A percentile compares a stretch with the other conserved stretches of the same genome.
phyloP scores from a whole-genome alignment of 495 filamentous ascomycete species.

The Penicillium fimorum region DNA sequence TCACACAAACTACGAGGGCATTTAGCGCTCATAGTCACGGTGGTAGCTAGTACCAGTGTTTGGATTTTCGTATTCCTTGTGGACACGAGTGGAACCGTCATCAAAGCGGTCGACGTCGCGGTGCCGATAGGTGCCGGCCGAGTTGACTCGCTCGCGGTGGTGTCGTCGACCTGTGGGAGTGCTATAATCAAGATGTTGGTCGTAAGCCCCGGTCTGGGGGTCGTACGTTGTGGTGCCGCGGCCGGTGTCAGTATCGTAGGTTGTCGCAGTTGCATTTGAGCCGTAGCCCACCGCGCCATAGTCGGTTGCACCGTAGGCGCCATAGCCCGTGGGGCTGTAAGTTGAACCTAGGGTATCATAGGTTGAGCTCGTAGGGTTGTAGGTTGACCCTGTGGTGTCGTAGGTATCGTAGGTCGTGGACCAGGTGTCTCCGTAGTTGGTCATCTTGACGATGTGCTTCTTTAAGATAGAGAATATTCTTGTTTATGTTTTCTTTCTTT shows the following conservation, averaged over 20 bases:
- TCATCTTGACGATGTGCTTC: conserved; percentile 23
- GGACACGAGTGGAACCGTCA: conserved; percentile 36
- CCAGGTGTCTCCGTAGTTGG: conserved; percentile 16
- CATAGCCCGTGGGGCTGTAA: conserved; percentile 25
- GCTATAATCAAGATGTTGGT: conserved; percentile 40
- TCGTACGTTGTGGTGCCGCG: conserved; percentile 42
- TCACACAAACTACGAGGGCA: background rate
- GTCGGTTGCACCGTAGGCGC: conserved; percentile 25
- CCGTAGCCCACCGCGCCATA: conserved; percentile 46
- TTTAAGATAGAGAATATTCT: background rate
- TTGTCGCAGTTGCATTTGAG: conserved; percentile 33
- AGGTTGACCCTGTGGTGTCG: conserved; percentile 17
- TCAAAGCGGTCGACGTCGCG: conserved; percentile 36
- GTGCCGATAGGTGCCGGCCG: conserved; percentile 32
- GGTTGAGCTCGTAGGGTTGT: conserved; percentile 15
- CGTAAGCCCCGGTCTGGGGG: conserved; percentile 38
- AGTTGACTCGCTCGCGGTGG: conserved; percentile 37
- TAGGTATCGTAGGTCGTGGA: conserved; percentile 16
- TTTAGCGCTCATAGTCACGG: conserved; percentile 30
- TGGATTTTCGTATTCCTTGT: conserved; percentile 41
- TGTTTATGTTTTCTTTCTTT: background rate
- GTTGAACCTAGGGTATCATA: conserved; percentile 24
- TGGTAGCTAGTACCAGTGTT: conserved; percentile 40
- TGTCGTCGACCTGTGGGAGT: conserved; percentile 32
- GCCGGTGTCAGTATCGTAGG: conserved; percentile 40